phyloP scores from a whole-genome alignment of 495 filamentous ascomycete genomes.

The Usnea hakonensis region DNA sequence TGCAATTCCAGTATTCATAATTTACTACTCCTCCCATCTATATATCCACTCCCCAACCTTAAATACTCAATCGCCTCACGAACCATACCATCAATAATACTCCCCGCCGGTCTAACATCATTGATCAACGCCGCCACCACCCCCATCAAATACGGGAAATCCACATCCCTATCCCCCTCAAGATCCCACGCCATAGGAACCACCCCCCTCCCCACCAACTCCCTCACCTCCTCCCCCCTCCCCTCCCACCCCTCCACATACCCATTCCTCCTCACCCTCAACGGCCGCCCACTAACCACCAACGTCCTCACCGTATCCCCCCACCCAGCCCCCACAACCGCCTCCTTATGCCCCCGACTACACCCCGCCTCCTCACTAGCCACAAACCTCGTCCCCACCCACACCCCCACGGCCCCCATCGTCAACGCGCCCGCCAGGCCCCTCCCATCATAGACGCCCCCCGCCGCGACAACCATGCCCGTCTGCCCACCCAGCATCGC shows the following conservation, averaged over 20 bases:
- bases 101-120: conserved; percentile 67
- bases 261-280: conserved; percentile 73
- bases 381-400: conserved; percentile 83
- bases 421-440: conserved; percentile 63
- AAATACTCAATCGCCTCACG: conserved; percentile 64
- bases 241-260: conserved; percentile 75
- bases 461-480: conserved; percentile 65
- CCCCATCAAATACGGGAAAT: conserved; percentile 86
- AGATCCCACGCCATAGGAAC: conserved; percentile 75
- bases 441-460: conserved; percentile 64
- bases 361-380: conserved; percentile 70
- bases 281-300: conserved; percentile 67
- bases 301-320: conserved; percentile 71
- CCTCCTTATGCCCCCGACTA: conserved; percentile 68
- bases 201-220: conserved; percentile 62
- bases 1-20: conserved; percentile 15
- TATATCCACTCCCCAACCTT: conserved; percentile 36
- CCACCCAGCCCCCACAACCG: conserved; percentile 66
- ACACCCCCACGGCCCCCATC: conserved; percentile 67
- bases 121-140: conserved; percentile 73
- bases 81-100: conserved; percentile 86
- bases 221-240: conserved; percentile 59
- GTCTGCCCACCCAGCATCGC: conserved; percentile 46
- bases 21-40: conserved; percentile 24
- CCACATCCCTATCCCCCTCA: conserved; percentile 60